Evolutionary conservation across 768 basidiomycete genomes (phyloP).

Genomic region (Auricularia sp.): DNA sequence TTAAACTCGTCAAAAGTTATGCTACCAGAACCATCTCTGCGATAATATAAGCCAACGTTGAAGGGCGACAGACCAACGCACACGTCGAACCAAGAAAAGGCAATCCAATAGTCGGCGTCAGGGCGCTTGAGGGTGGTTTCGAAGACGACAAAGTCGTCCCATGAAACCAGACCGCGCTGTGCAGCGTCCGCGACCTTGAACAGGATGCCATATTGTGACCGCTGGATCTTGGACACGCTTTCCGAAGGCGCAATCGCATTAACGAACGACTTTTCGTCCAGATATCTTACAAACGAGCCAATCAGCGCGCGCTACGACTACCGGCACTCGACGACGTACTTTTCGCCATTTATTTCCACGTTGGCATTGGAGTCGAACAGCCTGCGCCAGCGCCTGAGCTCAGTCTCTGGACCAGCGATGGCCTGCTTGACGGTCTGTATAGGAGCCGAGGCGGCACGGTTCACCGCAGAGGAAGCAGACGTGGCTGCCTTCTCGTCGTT

Average conservation of each 20-base stretch:
- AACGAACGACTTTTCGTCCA: constrained; percentile 83
- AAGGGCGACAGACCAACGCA: constrained; percentile 31
- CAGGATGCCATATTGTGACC: constrained; percentile 79
- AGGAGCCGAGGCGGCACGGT: constrained; percentile 2
- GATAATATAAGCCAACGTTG: constrained; percentile 1
- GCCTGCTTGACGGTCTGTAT: constrained; percentile 57
- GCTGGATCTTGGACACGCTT: constrained; percentile 77
- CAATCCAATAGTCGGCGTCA: constrained; percentile 95
- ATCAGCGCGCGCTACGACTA: neutral
- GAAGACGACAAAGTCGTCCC: constrained; percentile 95
- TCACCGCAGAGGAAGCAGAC: neutral
- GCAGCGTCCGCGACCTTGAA: constrained; percentile 81
- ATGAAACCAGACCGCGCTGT: constrained; percentile 68
- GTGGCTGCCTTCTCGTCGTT: neutral
- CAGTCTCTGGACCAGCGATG: constrained; percentile 64
- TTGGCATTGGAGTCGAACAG: constrained; percentile 80
- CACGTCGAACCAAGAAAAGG: constrained; percentile 94
- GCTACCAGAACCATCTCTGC: constrained; percentile 79
- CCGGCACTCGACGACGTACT: constrained; percentile 39
- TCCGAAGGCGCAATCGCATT: constrained; percentile 86
- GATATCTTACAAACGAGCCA: constrained; percentile 43
- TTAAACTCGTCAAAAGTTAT: constrained; percentile 96
- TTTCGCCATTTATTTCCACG: constrained; percentile 60
- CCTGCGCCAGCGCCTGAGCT: constrained; percentile 81
- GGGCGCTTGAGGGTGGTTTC: constrained; percentile 87